phyloP scores from a whole-genome alignment of 73 alveolate species.

The Effrenium voratum region DNA sequence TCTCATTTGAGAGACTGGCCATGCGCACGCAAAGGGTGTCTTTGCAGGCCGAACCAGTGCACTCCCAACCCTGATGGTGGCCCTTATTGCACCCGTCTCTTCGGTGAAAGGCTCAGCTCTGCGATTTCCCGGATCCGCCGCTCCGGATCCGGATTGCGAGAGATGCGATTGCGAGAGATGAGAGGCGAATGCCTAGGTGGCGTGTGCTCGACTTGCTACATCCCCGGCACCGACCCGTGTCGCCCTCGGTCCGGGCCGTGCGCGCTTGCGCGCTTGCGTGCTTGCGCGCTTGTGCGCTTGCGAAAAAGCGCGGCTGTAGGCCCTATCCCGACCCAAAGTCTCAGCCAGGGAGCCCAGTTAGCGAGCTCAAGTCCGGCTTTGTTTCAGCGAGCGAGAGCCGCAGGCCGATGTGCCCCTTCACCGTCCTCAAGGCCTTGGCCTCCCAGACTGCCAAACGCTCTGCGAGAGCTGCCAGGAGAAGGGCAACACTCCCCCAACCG shows the following conservation, averaged over 20 bases:
- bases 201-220: constrained; percentile 77
- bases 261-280: background rate
- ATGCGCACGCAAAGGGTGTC: background rate
- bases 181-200: constrained; percentile 33
- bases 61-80: constrained; percentile 90
- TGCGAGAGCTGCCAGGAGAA: constrained; percentile 31
- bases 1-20: background rate
- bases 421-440: constrained; percentile 25
- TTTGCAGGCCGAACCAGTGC: constrained; percentile 90
- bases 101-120: background rate
- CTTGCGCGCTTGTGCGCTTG: background rate
- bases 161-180: background rate
- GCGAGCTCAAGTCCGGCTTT: background rate
- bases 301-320: background rate
- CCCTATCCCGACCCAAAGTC: constrained; percentile 32
- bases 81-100: constrained; percentile 85
- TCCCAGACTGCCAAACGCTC: background rate
- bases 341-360: background rate
- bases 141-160: background rate
- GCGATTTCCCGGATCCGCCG: background rate
- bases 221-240: constrained; percentile 73
- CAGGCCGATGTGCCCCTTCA: constrained; percentile 86
- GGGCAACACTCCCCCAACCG: constrained; percentile 87
- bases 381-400: background rate
- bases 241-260: background rate